Percentiles rank a stretch among this genome's conserved stretches.
These are phyloP conservation scores for Mycena amicta DNA, from an alignment of 768 basidiomycete genomes.

Conservation along the genomic window DNA sequence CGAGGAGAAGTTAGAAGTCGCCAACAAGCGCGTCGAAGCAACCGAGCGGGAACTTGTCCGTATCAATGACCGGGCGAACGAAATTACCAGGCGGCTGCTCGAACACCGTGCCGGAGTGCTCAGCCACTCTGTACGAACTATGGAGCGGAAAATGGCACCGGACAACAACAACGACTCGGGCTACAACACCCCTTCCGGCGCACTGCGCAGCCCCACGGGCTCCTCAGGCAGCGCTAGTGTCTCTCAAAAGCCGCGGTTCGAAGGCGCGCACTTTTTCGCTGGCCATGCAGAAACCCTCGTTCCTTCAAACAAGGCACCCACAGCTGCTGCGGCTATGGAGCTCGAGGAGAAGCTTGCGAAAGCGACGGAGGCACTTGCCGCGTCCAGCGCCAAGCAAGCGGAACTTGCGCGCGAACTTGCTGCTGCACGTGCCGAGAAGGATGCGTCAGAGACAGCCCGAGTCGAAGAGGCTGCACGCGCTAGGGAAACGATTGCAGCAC, in stretches of 20 bases:
- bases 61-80: constrained; percentile 63
- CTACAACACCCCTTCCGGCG: constrained; percentile 54
- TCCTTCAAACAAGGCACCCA: constrained; percentile 48
- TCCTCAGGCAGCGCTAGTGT: constrained; percentile 48
- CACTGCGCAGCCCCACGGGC: constrained; percentile 50
- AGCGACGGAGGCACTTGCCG: constrained; percentile 58
- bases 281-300: constrained; percentile 73
- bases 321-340: constrained; percentile 45
- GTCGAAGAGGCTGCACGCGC: constrained; percentile 68
- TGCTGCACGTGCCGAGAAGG: constrained; percentile 65
- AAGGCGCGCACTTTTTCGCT: constrained; percentile 83
- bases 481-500: constrained; percentile 61
- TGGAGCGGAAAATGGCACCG: constrained; percentile 57
- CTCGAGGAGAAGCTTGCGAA: constrained; percentile 70
- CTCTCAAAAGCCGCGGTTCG: constrained; percentile 62
- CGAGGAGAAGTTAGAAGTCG: constrained; percentile 68
- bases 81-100: constrained; percentile 64
- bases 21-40: constrained; percentile 71
- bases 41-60: constrained; percentile 75
- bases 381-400: constrained; percentile 61
- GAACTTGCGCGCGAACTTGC: constrained; percentile 66
- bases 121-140: constrained; percentile 64
- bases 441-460: constrained; percentile 70
- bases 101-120: constrained; percentile 87
- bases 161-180: constrained; percentile 49